phyloP scores from a whole-genome alignment of 1,139 yeast genomes.

The Suhomyces chickasaworum region DNA sequence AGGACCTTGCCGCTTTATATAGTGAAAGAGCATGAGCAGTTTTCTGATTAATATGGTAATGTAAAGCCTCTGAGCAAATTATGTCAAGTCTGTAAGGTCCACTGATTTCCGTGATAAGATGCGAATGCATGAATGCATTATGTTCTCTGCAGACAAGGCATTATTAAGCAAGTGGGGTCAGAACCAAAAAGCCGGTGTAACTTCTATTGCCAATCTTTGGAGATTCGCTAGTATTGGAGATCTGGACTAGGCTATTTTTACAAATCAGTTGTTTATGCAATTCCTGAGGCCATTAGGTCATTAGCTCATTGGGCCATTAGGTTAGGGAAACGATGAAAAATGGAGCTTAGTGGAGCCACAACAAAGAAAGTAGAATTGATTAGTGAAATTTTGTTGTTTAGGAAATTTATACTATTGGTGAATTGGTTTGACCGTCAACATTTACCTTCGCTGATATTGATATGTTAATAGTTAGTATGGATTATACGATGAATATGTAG shows the following conservation, averaged over 20 bases:
- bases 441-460: too few species aligned
- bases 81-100: not conserved
- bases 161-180: not conserved
- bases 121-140: not conserved
- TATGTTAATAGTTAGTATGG: too few species aligned
- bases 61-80: conserved; percentile 4
- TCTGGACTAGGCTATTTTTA: not conserved
- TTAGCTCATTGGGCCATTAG: too few species aligned
- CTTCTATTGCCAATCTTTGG: not conserved
- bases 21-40: not conserved
- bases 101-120: not conserved
- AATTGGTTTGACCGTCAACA: too few species aligned
- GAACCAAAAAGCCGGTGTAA: not conserved
- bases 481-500: too few species aligned
- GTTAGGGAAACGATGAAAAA: too few species aligned
- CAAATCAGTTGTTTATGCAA: not conserved
- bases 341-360: too few species aligned
- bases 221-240: not conserved
- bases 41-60: not conserved
- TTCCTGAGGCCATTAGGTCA: not conserved
- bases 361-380: too few species aligned
- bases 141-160: not conserved
- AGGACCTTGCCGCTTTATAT: not conserved
- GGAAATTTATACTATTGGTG: too few species aligned
- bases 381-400: too few species aligned